Evolutionary conservation across 2,329 filamentous ascomycete species (phyloP).

Genomic region (Xylaria sp.): DNA sequence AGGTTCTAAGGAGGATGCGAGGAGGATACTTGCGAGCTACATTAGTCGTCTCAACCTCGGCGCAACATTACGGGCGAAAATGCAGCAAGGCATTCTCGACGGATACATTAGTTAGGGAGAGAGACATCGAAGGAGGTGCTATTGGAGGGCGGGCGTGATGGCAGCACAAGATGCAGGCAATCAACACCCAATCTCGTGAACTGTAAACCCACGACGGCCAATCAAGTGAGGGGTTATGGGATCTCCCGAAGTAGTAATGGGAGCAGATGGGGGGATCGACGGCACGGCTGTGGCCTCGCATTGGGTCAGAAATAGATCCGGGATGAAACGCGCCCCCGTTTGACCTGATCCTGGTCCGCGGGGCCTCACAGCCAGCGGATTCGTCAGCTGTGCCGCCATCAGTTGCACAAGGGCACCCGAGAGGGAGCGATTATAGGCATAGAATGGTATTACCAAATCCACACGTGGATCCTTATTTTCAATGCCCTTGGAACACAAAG

Average conservation of each 20-base stretch:
- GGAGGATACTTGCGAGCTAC: background rate
- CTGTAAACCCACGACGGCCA: background rate
- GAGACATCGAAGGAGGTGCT: background rate
- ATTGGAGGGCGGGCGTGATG: background rate
- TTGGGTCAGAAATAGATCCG: constrained; percentile 26
- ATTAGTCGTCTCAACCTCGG: background rate
- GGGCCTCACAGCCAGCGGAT: constrained; percentile 24
- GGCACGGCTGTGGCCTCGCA: background rate
- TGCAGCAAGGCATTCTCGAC: background rate
- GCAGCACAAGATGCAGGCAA: background rate
- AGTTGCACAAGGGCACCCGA: background rate
- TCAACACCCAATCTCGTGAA: background rate
- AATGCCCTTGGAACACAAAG: no score
- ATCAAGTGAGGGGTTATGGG: background rate
- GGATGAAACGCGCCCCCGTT: constrained; percentile 29
- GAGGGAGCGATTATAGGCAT: no score
- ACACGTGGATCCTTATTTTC: no score
- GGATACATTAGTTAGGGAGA: background rate
- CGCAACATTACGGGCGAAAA: no score
- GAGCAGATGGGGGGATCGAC: background rate
- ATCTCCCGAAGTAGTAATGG: background rate
- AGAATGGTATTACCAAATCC: no score
- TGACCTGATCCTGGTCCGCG: constrained; percentile 27
- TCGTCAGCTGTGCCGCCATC: background rate
- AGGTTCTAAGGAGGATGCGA: background rate